These are phyloP conservation scores for Kalmanozyma brasiliensis DNA, from an alignment of 1,284 basidiomycete genomes.

Conservation along the genomic window DNA sequence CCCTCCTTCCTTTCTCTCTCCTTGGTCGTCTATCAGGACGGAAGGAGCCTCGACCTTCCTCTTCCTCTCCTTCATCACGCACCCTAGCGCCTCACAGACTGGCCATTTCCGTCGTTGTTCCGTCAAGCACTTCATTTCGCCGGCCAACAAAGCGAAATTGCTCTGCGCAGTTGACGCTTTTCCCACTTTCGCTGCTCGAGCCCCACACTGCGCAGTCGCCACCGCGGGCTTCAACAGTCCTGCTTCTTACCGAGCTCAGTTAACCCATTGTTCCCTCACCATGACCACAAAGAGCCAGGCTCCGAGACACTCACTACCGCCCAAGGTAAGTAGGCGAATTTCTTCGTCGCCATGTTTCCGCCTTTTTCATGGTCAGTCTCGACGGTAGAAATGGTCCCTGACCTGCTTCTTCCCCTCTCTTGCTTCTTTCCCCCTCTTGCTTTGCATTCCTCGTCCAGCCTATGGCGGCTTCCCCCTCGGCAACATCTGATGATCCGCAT, in stretches of 20 bases:
- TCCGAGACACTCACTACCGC: constrained; percentile 41
- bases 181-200: constrained; percentile 5
- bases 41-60: constrained; percentile 18
- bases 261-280: constrained; percentile 7
- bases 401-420: neutral
- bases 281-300: constrained; percentile 37
- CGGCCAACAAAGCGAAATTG: constrained; percentile 6
- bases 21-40: constrained; percentile 14
- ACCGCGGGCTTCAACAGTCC: constrained; percentile 6
- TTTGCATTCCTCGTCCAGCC: constrained; percentile 7
- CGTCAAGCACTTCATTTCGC: constrained; percentile 14
- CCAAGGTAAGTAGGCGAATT: constrained; percentile 27
- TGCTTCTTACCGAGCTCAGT: constrained; percentile 2
- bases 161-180: constrained; percentile 12
- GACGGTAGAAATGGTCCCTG: too few relatives aligned
- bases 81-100: constrained; percentile 12
- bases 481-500: constrained; percentile 7
- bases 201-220: constrained; percentile 1
- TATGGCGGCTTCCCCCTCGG: constrained; percentile 9
- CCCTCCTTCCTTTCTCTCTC: neutral
- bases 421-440: neutral
- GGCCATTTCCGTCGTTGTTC: constrained; percentile 1
- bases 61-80: constrained; percentile 11
- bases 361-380: too few relatives aligned
- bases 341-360: constrained; percentile 3